Percentiles rank a stretch among this genome's conserved stretches.
phyloP scores from a whole-genome alignment of 768 basidiomycete species.

The Sporobolomyces roseus region DNA sequence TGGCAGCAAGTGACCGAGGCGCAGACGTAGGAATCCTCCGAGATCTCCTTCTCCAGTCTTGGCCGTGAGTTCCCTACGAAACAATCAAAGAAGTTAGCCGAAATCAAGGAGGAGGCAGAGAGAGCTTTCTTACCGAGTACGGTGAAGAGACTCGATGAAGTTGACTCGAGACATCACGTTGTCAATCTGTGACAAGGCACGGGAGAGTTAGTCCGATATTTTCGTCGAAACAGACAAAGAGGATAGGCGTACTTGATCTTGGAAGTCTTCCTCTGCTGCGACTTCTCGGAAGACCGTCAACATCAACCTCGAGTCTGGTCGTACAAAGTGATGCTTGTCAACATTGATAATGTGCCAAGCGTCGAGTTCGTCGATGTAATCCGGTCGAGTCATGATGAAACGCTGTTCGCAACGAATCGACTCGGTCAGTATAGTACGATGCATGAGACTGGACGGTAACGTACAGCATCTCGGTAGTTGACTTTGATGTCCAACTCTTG shows the following conservation, averaged over 20 bases:
- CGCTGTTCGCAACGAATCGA: slow-evolving; percentile 47
- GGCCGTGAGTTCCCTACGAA: slow-evolving; percentile 63
- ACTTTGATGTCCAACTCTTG: slow-evolving; percentile 52
- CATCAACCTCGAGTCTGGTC: slow-evolving; percentile 73
- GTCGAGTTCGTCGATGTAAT: slow-evolving; percentile 74
- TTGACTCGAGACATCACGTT: slow-evolving; percentile 71
- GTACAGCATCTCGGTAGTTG: slow-evolving; percentile 29
- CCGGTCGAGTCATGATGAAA: slow-evolving; percentile 73
- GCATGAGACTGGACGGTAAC: not conserved
- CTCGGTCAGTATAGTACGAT: not conserved
- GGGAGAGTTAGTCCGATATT: not conserved
- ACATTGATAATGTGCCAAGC: slow-evolving; percentile 45
- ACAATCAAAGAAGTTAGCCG: not conserved
- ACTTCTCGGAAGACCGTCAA: slow-evolving; percentile 69
- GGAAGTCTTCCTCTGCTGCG: slow-evolving; percentile 69
- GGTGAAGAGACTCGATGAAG: slow-evolving; percentile 78
- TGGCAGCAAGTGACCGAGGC: slow-evolving; percentile 23
- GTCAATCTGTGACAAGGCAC: slow-evolving; percentile 55
- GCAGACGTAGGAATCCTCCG: slow-evolving; percentile 36
- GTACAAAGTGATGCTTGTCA: slow-evolving; percentile 66
- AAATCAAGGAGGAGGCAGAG: not conserved
- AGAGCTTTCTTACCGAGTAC: slow-evolving; percentile 51
- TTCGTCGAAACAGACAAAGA: not conserved
- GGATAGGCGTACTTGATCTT: slow-evolving; percentile 52
- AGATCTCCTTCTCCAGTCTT: slow-evolving; percentile 37